Evolutionary conservation across 1,284 basidiomycete genomes (phyloP).

Genomic region (Pseudozyma hubeiensis): DNA sequence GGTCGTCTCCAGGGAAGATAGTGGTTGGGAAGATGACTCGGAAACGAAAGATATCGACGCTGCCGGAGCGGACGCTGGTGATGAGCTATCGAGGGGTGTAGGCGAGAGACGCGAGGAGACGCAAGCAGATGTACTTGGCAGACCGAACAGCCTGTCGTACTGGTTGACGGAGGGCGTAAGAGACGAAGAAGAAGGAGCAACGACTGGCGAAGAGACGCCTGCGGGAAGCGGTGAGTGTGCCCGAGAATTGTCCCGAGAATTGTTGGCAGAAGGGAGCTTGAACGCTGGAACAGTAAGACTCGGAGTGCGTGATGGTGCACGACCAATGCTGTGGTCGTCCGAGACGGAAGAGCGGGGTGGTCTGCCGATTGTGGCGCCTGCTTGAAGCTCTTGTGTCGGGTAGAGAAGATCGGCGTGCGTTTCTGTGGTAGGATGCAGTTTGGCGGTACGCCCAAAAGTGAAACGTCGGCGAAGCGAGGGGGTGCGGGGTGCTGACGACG

Average conservation of each 20-base stretch:
- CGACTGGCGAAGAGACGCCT: background rate
- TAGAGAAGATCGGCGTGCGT: constrained; percentile 22
- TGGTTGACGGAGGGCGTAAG: constrained; percentile 9
- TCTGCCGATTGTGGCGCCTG: constrained; percentile 5
- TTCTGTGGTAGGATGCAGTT: constrained; percentile 5
- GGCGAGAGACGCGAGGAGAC: constrained; percentile 8
- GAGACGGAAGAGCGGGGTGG: constrained; percentile 17
- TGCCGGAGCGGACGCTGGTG: constrained; percentile 5
- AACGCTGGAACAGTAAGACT: constrained; percentile 6
- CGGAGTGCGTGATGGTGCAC: constrained; percentile 22
- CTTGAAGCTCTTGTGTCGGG: constrained; percentile 5
- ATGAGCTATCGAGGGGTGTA: constrained; percentile 1
- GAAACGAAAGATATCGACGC: background rate
- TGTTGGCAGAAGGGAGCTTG: background rate
- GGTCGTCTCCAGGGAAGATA: background rate
- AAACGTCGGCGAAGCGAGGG: constrained; percentile 11
- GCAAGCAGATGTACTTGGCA: constrained; percentile 6
- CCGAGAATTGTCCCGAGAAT: constrained; percentile 13
- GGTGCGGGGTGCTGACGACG: background rate
- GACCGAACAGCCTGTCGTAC: constrained; percentile 29
- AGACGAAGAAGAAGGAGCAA: constrained; percentile 9
- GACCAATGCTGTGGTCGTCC: constrained; percentile 28
- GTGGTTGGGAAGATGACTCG: background rate
- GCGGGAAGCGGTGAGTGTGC: constrained; percentile 4
- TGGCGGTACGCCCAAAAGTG: constrained; percentile 15